phyloP scores from a whole-genome alignment of 1,139 yeast species.

The Zygosaccharomyces sapae region DNA sequence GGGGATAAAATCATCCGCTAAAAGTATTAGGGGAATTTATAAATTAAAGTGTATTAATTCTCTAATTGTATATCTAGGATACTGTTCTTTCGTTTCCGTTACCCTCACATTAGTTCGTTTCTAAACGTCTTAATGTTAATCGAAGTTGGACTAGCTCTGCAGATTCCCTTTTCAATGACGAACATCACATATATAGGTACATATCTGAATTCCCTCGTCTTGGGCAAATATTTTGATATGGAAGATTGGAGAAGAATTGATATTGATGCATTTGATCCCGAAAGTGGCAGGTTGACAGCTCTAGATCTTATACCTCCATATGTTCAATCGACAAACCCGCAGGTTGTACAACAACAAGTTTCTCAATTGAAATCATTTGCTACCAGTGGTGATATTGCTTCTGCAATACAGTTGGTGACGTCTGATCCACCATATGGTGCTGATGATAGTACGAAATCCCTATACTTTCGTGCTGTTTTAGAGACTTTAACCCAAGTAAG shows the following conservation, averaged over 20 bases:
- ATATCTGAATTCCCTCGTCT: not conserved
- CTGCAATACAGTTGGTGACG: slow-evolving; percentile 62
- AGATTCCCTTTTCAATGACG: not conserved
- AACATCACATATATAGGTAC: not conserved
- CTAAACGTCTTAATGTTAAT: not conserved
- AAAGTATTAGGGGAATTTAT: not conserved
- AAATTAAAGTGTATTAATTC: not conserved
- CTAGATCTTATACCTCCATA: slow-evolving; percentile 60
- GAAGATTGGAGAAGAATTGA: slow-evolving; percentile 73
- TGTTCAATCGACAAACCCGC: slow-evolving; percentile 41
- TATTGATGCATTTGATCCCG: slow-evolving; percentile 86
- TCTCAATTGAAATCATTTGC: slow-evolving; percentile 58
- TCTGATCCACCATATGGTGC: slow-evolving; percentile 82
- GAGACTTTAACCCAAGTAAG: slow-evolving; percentile 73
- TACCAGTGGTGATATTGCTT: slow-evolving; percentile 66
- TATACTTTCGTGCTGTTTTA: slow-evolving; percentile 56
- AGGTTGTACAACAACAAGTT: slow-evolving; percentile 53
- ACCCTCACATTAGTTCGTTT: slow-evolving; percentile 1
- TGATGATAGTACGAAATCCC: slow-evolving; percentile 41
- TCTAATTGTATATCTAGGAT: not conserved
- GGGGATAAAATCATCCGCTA: slow-evolving; percentile 31
- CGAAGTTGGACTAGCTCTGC: not conserved
- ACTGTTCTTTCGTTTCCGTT: not conserved
- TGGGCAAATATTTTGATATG: slow-evolving; percentile 19
- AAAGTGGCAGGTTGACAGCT: slow-evolving; percentile 54